These are phyloP conservation scores for Agapanthus africanus DNA, from an alignment of 106 monocot genomes.

Conservation along the genomic window DNA sequence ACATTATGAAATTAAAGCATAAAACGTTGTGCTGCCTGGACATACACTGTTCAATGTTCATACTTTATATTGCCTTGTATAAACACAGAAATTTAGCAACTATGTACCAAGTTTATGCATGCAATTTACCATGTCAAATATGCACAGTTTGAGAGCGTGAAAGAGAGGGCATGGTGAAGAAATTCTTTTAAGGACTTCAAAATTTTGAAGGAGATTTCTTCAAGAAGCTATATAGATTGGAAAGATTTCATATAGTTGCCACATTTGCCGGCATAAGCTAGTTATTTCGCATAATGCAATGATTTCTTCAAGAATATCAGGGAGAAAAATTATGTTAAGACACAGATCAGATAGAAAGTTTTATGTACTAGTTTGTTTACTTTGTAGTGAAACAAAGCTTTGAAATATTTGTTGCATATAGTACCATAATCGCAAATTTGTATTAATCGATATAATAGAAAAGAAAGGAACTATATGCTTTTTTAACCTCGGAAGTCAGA, in stretches of 20 bases:
- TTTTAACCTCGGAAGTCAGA: neutral
- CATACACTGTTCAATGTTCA: neutral
- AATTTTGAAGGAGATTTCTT: neutral
- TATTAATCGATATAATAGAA: neutral
- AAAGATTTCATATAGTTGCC: neutral
- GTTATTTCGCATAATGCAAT: neutral
- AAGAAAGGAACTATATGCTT: neutral
- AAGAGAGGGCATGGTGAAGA: neutral
- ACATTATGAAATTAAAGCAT: too few relatives aligned
- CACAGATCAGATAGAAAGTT: neutral
- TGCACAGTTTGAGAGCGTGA: too few relatives aligned
- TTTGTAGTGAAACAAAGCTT: neutral
- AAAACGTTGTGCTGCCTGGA: neutral
- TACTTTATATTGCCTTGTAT: too few relatives aligned
- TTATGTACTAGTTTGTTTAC: neutral
- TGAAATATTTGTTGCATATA: too few relatives aligned
- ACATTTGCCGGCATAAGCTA: neutral
- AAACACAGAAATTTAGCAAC: neutral
- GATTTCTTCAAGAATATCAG: neutral
- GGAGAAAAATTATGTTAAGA: neutral
- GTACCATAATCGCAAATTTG: too few relatives aligned
- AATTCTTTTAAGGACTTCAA: neutral
- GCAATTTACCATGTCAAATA: neutral
- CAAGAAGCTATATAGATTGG: neutral
- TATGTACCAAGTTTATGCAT: too few relatives aligned